Evolutionary conservation across 1,139 yeast genomes (phyloP).

Genomic region (Magnusiomyces fungicola): DNA sequence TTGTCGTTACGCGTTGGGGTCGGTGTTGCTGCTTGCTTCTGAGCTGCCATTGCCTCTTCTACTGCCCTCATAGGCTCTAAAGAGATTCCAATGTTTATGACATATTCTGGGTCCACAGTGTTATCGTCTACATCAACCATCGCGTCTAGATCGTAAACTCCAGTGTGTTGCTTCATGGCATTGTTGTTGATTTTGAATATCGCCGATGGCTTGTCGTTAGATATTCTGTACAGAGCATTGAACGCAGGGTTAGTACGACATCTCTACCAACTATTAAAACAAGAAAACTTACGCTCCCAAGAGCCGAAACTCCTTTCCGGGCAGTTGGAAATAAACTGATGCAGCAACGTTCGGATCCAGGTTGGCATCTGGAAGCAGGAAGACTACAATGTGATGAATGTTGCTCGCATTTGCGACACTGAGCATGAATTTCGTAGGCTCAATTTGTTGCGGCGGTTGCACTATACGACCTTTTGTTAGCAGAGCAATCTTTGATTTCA

Average conservation of each 20-base stretch:
- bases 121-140: conserved; percentile 31
- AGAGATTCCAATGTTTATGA: conserved; percentile 73
- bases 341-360: conserved; percentile 72
- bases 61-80: conserved; percentile 69
- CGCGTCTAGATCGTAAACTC: conserved; percentile 29
- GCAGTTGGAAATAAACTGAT: conserved; percentile 80
- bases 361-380: conserved; percentile 47
- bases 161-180: conserved; percentile 22
- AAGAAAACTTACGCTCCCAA: conserved; percentile 54
- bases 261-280: background rate
- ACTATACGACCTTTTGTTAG: conserved; percentile 32
- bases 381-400: conserved; percentile 67
- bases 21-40: conserved; percentile 11
- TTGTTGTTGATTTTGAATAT: conserved; percentile 69
- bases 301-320: conserved; percentile 65
- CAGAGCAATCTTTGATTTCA: background rate
- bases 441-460: conserved; percentile 41
- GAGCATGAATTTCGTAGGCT: conserved; percentile 54
- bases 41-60: conserved; percentile 40
- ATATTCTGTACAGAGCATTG: conserved; percentile 41
- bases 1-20: conserved; percentile 16
- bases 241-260: conserved; percentile 4
- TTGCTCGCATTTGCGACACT: conserved; percentile 53
- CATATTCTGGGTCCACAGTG: conserved; percentile 17
- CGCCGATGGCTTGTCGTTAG: conserved; percentile 77